A percentile compares a stretch with the other conserved stretches of the same genome.
phyloP scores from a whole-genome alignment of 305 asterid genomes.

The Fraxinus baroniana region DNA sequence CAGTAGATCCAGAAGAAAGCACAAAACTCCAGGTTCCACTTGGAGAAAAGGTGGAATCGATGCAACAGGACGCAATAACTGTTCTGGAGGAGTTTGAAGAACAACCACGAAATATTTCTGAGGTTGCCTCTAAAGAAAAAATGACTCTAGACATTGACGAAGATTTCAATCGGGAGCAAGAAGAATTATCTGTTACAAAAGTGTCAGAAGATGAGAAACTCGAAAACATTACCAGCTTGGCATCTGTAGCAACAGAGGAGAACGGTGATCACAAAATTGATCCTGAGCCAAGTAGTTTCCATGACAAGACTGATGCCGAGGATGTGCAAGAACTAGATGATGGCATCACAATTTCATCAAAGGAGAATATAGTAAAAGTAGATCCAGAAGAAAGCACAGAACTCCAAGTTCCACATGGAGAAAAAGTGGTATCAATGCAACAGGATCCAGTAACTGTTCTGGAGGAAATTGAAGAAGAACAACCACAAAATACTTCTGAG shows the following conservation, averaged over 20 bases:
- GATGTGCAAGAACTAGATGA: conserved; percentile 22
- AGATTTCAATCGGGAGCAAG: conserved; percentile 26
- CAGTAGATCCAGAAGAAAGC: conserved; percentile 23
- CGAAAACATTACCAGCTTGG: conserved; percentile 27
- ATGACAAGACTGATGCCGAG: conserved; percentile 25
- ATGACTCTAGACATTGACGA: conserved; percentile 18
- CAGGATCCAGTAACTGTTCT: conserved; percentile 12
- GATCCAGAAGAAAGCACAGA: conserved; percentile 23
- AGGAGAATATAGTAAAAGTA: conserved; percentile 24
- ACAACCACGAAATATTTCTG: conserved; percentile 21
- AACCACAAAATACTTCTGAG: conserved; percentile 20
- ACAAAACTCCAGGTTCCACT: conserved; percentile 20
- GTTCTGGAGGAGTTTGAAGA: conserved; percentile 17
- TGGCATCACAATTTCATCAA: conserved; percentile 18
- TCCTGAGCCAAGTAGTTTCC: conserved; percentile 18
- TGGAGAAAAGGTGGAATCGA: conserved; percentile 25
- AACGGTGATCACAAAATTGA: conserved; percentile 13
- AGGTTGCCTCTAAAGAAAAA: conserved; percentile 33
- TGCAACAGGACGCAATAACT: conserved; percentile 15
- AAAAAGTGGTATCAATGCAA: conserved; percentile 20
- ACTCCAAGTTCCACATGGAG: conserved; percentile 24
- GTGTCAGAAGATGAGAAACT: conserved; percentile 29
- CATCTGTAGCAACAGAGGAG: conserved; percentile 29
- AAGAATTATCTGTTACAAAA: conserved; percentile 22
- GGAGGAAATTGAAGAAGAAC: conserved; percentile 15